phyloP scores from a whole-genome alignment of 2,329 filamentous ascomycete species.

The Setomelanomma holmii region DNA sequence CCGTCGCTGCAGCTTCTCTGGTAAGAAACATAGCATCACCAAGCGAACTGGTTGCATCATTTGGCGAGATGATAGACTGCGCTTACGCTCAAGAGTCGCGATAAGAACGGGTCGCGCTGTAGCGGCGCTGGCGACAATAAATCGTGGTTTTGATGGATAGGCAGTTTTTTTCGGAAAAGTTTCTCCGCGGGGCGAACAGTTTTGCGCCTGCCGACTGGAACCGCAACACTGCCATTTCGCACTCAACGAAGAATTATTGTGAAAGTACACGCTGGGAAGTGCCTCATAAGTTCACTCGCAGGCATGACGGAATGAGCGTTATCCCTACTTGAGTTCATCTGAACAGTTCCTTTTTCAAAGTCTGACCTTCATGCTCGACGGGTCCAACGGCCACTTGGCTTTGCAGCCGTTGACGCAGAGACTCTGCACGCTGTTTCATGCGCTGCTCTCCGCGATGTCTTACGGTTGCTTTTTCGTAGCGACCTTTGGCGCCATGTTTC shows the following conservation, averaged over 20 bases:
- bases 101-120: no score
- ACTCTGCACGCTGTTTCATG: slow-evolving; percentile 58
- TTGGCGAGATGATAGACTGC: no score
- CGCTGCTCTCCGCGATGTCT: slow-evolving; percentile 35
- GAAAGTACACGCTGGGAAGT: no score
- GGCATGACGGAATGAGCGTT: not conserved
- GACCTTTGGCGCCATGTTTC: slow-evolving; percentile 77
- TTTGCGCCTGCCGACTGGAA: not conserved
- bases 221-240: not conserved
- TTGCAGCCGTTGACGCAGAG: slow-evolving; percentile 48
- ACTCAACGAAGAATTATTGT: no score
- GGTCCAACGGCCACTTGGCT: slow-evolving; percentile 60
- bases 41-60: no score
- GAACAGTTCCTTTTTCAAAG: slow-evolving; percentile 12
- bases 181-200: slow-evolving; percentile 21
- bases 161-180: not conserved
- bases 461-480: slow-evolving; percentile 51
- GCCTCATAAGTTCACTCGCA: no score
- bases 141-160: no score
- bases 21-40: no score
- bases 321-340: not conserved
- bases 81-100: no score
- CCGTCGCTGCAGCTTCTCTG: no score
- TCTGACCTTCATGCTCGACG: slow-evolving; percentile 14
- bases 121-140: no score